Base-by-base conservation (phyloP, 140 eudicot species). In the Anethum foeniculum region DNA sequence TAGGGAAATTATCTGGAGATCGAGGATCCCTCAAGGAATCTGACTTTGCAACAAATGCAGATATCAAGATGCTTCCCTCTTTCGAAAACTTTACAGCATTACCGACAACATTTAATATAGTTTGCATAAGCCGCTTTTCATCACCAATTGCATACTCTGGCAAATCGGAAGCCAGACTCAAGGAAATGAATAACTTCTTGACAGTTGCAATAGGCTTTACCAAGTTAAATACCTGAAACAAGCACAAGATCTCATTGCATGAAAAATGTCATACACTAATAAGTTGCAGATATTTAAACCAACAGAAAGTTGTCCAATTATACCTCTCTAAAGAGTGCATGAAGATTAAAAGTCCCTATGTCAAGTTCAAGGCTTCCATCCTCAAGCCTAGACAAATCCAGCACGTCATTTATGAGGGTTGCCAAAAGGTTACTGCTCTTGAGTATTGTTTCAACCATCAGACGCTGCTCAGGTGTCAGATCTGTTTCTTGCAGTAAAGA, bases 331-430 rank as follows among this genome's bases (percentile, higher is more conserved):
- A 96, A 88, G 64, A 96, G 90, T 36, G 88, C 84, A 84, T 93
- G 97, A 80, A 96, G 98, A 78, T 85, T 91, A 80, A 93, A 96
- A 51, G 90, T 81, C 74, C 85, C 88, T 23, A 78, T 77, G 67
- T 96, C 99, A 84, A 96, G 97, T 84, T 88, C 90, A 87, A 96
- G 96, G 86, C 98, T 96, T 43, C 98, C 99, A 78, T 96, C 99
- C 83, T 96, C 99, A 69, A 96, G 93, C 81, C 92, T 85, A 1
- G 99, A 96, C 83, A 96, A 96, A 85, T 96, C 99, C 80, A 96
- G 85, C 18, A 96, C 99, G 79, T 96, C 99, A 80, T 93, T 93
- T 80, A 96, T 93, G 43, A 96, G 87, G 0, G 98, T 93, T 49
- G 99, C 93, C 72, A 96, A 86, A 75, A 96, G 93, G 74, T 90